Conservation (phyloP, 805 yeast genomes). For the Metschnikowia gruessii region DNA sequence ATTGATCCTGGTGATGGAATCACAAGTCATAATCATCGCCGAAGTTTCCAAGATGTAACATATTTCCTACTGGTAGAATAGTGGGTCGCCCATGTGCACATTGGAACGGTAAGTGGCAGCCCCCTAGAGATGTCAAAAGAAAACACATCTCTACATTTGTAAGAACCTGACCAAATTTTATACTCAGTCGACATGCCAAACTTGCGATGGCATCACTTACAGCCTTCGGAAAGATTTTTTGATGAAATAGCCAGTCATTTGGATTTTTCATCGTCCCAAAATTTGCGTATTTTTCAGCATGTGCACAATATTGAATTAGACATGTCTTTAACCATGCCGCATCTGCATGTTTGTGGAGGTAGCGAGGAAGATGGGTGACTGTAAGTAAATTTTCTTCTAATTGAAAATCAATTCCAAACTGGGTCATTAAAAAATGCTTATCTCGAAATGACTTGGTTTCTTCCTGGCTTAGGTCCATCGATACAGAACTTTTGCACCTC, state of each 20-base stretch:
- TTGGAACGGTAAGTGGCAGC: conserved; percentile 61
- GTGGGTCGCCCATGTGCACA: conserved; percentile 91
- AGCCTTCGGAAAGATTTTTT: conserved; percentile 34
- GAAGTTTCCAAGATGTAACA: conserved; percentile 1
- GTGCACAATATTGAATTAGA: conserved; percentile 38
- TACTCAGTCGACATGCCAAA: conserved; percentile 64
- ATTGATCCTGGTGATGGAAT: neutral
- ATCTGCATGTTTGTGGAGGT: conserved; percentile 26
- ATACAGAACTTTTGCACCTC: conserved; percentile 13
- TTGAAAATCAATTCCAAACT: conserved; percentile 45
- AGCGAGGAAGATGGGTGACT: conserved; percentile 45
- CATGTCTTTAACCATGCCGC: conserved; percentile 31
- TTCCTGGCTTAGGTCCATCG: conserved; percentile 18
- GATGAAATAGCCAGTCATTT: conserved; percentile 22
- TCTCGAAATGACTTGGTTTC: conserved; percentile 33
- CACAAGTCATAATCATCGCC: conserved; percentile 6
- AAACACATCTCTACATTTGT: conserved; percentile 40
- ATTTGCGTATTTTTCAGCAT: conserved; percentile 17
- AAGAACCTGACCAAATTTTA: conserved; percentile 67
- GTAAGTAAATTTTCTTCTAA: conserved; percentile 12
- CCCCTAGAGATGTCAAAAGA: conserved; percentile 41
- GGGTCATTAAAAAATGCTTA: conserved; percentile 26
- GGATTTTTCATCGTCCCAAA: neutral
- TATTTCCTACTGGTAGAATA: conserved; percentile 46
- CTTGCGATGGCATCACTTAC: conserved; percentile 47